Evolutionary conservation across 116 monocot genomes (phyloP), one percentile per base, ranked within the genome.

Genomic region (Zostera marina): DNA sequence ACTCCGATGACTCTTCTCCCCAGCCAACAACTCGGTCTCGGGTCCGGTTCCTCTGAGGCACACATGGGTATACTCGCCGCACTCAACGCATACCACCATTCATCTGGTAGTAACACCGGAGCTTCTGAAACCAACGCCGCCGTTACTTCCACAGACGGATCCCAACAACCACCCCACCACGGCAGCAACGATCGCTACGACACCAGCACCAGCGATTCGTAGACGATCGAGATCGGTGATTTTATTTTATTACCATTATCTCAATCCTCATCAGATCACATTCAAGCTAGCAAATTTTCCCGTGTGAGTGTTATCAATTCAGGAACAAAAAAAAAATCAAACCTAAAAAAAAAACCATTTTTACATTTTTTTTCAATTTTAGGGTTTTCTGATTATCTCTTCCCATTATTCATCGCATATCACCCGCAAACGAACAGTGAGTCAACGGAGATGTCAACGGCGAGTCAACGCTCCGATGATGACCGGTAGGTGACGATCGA

Each of bases 61-160:
- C 77, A 78, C 53, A 79, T 76, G 81, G 86, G 81, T 3, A 73
- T 86, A 19, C 70, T 86, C 9, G 71, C 85, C 9, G 77, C 85
- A 5, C 70, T 86, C 53, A 78, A 78, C 25, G 70, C 78, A 0
- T 81, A 86, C 61, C 75, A 81, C 9, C 70, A 69, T 9, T 47
- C 60, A 13, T 46, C 59, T 41, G 44, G 22, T 0, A 48, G 41
- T 13, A 54, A 51, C 40, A 45, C 47, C 9, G 63, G 51, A 41
- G 8, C 56, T 20, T 64, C 68, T 54, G 68, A 64, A 59, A 53
- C 8, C 41, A 53, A 14, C 16, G 44, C 47, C 8, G 12, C 66
- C 0, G 43, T 11, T 39, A 45, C 14, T 22, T 43, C 47, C 8
- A 7, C 62, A 0, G 43, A 9, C 2, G 43, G 15, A 52, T 53